Percentiles rank a stretch among this genome's conserved stretches.
Conservation (phyloP, 1,284 basidiomycete species). For the Cystobasidiaceae sp. region DNA sequence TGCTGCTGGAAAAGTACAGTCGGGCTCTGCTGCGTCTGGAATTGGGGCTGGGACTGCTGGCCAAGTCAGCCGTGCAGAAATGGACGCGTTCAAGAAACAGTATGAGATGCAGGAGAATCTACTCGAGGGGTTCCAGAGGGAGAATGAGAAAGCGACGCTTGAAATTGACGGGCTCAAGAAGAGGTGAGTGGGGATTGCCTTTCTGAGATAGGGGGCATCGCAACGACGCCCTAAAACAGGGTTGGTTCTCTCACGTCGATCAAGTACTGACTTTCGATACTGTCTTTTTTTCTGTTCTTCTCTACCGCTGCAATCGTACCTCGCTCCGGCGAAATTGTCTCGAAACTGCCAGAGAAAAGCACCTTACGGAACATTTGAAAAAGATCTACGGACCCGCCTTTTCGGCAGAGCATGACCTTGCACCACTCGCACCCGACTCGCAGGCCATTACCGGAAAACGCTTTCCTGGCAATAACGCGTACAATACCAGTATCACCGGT, state of each 20-base stretch:
- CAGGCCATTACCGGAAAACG: background rate
- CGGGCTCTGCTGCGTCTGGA: too few species aligned
- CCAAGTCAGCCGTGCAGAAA: background rate
- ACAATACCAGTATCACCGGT: background rate
- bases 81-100: conserved; percentile 21
- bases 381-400: conserved; percentile 29
- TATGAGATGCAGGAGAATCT: conserved; percentile 32
- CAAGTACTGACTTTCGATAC: too few species aligned
- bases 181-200: conserved; percentile 13
- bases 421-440: background rate
- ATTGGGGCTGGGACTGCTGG: too few species aligned
- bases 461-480: background rate
- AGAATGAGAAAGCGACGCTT: conserved; percentile 29
- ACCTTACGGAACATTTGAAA: conserved; percentile 22
- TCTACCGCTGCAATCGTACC: too few species aligned
- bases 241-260: too few species aligned
- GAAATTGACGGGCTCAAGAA: conserved; percentile 25
- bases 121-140: conserved; percentile 25
- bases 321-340: too few species aligned
- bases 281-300: too few species aligned
- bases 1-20: background rate
- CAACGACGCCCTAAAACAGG: too few species aligned
- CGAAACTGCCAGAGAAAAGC: conserved; percentile 24
- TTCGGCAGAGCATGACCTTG: conserved; percentile 6
- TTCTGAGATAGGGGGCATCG: too few species aligned